Conservation (phyloP, 768 basidiomycete genomes). For the Kwoniella sp. region DNA sequence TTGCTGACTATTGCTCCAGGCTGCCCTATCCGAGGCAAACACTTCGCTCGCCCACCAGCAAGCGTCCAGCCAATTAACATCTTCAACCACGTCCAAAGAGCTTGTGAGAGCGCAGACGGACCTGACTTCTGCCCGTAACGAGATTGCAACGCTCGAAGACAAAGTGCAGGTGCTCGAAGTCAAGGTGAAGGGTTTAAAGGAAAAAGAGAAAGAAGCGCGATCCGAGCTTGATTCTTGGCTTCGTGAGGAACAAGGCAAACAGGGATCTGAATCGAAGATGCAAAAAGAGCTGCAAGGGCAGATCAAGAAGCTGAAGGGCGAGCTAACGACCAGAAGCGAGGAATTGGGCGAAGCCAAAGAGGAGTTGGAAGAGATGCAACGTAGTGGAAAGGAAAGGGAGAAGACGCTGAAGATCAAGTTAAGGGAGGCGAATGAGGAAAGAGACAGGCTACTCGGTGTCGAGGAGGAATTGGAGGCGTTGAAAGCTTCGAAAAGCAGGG, state of each 20-base stretch:
- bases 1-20: constrained; percentile 19
- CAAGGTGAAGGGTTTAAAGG: constrained; percentile 29
- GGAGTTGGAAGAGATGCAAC: constrained; percentile 31
- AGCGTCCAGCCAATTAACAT: constrained; percentile 5
- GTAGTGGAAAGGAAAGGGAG: constrained; percentile 38
- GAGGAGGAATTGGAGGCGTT: constrained; percentile 27
- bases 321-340: constrained; percentile 30
- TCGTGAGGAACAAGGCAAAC: constrained; percentile 33
- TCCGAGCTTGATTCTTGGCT: constrained; percentile 33
- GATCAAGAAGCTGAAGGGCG: constrained; percentile 29
- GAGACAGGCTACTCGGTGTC: constrained; percentile 25
- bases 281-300: constrained; percentile 31
- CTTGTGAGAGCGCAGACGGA: constrained; percentile 20
- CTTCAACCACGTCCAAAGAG: constrained; percentile 10
- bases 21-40: constrained; percentile 24
- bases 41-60: constrained; percentile 33
- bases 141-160: constrained; percentile 20
- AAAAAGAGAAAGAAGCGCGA: constrained; percentile 34
- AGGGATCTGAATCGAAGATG: constrained; percentile 34
- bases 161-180: constrained; percentile 36
- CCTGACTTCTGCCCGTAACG: constrained; percentile 14
- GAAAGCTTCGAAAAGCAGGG: constrained; percentile 2
- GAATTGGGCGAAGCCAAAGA: constrained; percentile 40
- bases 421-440: constrained; percentile 31
- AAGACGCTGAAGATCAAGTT: constrained; percentile 37